Evolutionary conservation across 2,329 filamentous ascomycete genomes (phyloP).

Genomic region (Colletotrichum lini): DNA sequence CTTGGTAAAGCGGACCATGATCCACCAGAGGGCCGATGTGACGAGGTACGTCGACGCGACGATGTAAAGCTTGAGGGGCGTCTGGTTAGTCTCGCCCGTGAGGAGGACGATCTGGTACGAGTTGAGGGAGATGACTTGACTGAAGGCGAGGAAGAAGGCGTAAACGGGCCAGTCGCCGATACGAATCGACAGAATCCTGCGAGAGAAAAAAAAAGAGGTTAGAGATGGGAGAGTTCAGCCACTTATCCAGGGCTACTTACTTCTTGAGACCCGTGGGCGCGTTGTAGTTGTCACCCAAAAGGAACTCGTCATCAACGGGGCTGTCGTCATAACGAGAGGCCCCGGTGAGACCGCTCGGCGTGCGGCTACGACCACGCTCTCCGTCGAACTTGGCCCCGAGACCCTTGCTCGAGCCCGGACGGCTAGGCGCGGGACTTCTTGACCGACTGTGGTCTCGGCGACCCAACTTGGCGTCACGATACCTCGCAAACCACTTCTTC

Average conservation of each 20-base stretch:
- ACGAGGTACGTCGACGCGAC: conserved; percentile 72
- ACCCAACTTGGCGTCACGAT: conserved; percentile 71
- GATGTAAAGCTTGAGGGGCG: conserved; percentile 71
- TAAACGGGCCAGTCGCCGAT: conserved; percentile 77
- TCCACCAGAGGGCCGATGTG: conserved; percentile 74
- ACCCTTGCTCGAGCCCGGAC: conserved; percentile 40
- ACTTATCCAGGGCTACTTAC: conserved; percentile 44
- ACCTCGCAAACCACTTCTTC: conserved; percentile 75
- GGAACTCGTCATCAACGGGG: conserved; percentile 59
- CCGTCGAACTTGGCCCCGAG: conserved; percentile 44
- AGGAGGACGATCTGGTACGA: conserved; percentile 79
- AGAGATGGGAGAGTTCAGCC: neutral
- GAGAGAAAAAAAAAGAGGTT: neutral
- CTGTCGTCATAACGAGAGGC: conserved; percentile 35
- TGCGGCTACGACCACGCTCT: conserved; percentile 45
- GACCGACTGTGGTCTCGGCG: conserved; percentile 55
- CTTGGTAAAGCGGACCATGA: conserved; percentile 70
- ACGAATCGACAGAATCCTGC: conserved; percentile 61
- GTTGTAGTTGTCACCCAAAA: conserved; percentile 69
- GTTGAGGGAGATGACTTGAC: conserved; percentile 75
- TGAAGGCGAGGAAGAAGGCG: conserved; percentile 71
- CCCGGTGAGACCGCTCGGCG: conserved; percentile 50
- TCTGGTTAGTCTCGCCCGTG: conserved; percentile 73
- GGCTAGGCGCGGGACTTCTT: conserved; percentile 47
- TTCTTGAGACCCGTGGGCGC: conserved; percentile 70